phyloP scores from a whole-genome alignment of 2,329 filamentous ascomycete species.

The Hansfordia pulvinata region DNA sequence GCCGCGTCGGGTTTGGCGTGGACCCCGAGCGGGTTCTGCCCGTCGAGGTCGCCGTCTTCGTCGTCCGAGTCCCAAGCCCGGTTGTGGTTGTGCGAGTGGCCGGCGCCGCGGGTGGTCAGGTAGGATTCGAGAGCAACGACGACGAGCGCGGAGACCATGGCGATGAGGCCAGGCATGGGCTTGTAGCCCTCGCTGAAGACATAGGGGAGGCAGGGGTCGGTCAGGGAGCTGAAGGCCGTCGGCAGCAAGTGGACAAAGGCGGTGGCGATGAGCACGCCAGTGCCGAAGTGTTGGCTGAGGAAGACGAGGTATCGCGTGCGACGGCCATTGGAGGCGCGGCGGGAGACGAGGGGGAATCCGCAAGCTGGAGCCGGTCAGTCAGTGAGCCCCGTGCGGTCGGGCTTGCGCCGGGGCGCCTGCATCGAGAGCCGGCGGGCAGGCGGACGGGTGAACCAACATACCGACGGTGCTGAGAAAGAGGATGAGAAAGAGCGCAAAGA shows the following conservation, averaged over 20 bases:
- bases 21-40: conserved; percentile 11
- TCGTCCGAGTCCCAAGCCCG: conserved; percentile 31
- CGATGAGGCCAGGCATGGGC: conserved; percentile 68
- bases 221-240: conserved; percentile 53
- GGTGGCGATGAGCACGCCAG: conserved; percentile 74
- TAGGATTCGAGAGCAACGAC: conserved; percentile 84
- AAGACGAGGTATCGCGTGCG: conserved; percentile 53
- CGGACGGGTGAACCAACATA: conserved; percentile 17
- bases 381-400: conserved; percentile 6
- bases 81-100: conserved; percentile 38
- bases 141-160: conserved; percentile 68
- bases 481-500: conserved; percentile 55
- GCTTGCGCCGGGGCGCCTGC: conserved; percentile 1
- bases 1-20: conserved; percentile 10
- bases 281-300: conserved; percentile 63
- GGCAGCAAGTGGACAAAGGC: conserved; percentile 69
- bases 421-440: not conserved
- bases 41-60: conserved; percentile 15
- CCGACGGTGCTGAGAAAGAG: conserved; percentile 44
- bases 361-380: conserved; percentile 30
- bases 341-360: conserved; percentile 52
- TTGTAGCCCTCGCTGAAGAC: conserved; percentile 72
- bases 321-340: conserved; percentile 40
- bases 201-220: conserved; percentile 57
- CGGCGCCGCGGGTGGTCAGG: conserved; percentile 58